These are phyloP conservation scores for Pluteus cervinus DNA, from an alignment of 768 basidiomycete genomes.

Conservation along the genomic window DNA sequence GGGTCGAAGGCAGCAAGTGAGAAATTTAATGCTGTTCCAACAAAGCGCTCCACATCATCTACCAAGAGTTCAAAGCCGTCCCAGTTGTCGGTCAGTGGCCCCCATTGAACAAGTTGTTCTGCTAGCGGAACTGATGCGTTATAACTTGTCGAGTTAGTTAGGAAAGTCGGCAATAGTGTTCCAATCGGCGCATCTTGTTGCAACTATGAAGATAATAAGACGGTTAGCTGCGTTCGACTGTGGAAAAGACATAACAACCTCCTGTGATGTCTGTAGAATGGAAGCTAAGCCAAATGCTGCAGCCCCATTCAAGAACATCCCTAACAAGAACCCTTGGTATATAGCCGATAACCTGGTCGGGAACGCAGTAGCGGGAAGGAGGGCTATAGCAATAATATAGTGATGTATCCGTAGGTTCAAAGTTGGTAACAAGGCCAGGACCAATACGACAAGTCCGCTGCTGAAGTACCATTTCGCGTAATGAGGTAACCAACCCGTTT, in stretches of 20 bases:
- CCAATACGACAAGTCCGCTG: conserved; percentile 59
- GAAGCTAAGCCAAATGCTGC: conserved; percentile 78
- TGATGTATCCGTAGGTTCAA: conserved; percentile 74
- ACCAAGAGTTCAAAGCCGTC: conserved; percentile 74
- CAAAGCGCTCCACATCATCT: conserved; percentile 81
- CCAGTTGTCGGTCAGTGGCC: conserved; percentile 47
- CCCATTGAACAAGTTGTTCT: conserved; percentile 58
- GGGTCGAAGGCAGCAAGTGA: conserved; percentile 57
- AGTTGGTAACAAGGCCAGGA: conserved; percentile 65
- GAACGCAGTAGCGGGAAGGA: conserved; percentile 76
- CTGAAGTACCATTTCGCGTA: conserved; percentile 70
- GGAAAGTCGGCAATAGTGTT: conserved; percentile 61
- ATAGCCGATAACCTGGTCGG: conserved; percentile 76
- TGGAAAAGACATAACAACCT: conserved; percentile 47
- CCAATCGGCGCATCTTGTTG: conserved; percentile 67
- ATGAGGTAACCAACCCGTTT: conserved; percentile 77
- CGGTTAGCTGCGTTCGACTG: conserved; percentile 4
- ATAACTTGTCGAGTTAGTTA: conserved; percentile 70
- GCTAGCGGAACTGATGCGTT: conserved; percentile 46
- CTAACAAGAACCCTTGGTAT: conserved; percentile 77
- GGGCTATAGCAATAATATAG: conserved; percentile 69
- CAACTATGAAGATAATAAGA: conserved; percentile 37
- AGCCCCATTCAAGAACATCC: conserved; percentile 75
- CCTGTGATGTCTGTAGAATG: conserved; percentile 68
- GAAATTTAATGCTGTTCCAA: conserved; percentile 66